These are phyloP conservation scores for Eucalyptus cladocalyx DNA, from an alignment of 345 rosid genomes.

Conservation along the genomic window DNA sequence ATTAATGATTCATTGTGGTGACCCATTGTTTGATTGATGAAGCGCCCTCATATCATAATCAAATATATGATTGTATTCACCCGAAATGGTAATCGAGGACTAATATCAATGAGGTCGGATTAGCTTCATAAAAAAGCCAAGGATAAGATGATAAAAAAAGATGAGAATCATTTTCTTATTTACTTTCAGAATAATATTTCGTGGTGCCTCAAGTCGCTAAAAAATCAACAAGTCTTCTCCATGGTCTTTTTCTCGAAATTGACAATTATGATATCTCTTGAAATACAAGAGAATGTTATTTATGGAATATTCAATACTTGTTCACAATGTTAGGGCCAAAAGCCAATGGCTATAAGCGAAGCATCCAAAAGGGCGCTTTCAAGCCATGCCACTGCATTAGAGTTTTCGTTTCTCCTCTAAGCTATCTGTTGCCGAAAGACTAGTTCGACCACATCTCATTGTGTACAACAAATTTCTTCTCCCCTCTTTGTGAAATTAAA, in stretches of 20 bases:
- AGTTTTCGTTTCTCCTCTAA: background rate
- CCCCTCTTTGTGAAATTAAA: background rate
- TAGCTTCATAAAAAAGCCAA: background rate
- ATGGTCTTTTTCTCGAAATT: background rate
- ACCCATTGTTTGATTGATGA: background rate
- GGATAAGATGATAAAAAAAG: background rate
- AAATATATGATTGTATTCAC: background rate
- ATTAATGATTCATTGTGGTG: background rate
- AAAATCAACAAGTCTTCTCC: background rate
- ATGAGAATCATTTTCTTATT: too few relatives aligned
- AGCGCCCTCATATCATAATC: background rate
- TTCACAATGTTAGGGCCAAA: background rate
- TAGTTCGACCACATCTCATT: background rate
- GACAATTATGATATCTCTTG: background rate
- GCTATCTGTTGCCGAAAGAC: background rate
- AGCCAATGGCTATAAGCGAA: background rate
- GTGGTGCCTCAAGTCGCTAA: background rate
- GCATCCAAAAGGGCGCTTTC: background rate
- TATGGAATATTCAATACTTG: background rate
- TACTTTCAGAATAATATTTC: background rate
- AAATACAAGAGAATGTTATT: background rate
- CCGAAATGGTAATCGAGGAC: background rate
- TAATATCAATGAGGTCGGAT: background rate
- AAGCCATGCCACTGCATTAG: background rate
- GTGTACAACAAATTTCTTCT: background rate